phyloP scores from a whole-genome alignment of 2,329 filamentous ascomycete species.

The Cordyceps fumosorosea region DNA sequence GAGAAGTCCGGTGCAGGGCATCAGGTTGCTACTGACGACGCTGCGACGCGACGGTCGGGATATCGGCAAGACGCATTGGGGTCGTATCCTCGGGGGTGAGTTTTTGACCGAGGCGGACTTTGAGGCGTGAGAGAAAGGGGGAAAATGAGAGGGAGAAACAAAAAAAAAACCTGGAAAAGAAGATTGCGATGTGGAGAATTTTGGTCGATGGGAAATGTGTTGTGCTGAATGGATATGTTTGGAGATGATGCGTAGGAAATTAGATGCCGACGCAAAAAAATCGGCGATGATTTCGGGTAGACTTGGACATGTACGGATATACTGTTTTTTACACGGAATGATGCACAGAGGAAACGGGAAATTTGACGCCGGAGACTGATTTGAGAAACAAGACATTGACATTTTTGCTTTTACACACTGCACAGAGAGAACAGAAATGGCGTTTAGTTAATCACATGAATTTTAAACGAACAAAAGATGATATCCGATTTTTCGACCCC shows the following conservation, averaged over 20 bases:
- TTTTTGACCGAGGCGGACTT: constrained; percentile 20
- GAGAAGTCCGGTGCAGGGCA: constrained; percentile 30
- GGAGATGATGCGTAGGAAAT: too few species aligned
- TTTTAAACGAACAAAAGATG: not conserved
- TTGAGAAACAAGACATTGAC: not conserved
- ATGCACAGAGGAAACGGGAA: not conserved
- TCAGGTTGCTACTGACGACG: constrained; percentile 29
- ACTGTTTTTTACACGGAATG: not conserved
- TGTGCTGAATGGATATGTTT: too few species aligned
- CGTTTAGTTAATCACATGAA: not conserved
- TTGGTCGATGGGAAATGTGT: not conserved
- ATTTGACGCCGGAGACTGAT: not conserved
- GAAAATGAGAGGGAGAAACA: too few species aligned
- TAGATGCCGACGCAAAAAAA: too few species aligned
- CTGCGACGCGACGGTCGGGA: constrained; percentile 30
- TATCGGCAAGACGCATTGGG: constrained; percentile 37
- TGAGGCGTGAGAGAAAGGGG: constrained; percentile 6
- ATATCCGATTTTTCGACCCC: not conserved
- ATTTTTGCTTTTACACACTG: not conserved
- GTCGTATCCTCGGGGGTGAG: constrained; percentile 29
- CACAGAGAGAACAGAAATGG: not conserved
- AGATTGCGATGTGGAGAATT: not conserved
- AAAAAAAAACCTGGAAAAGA: not conserved
- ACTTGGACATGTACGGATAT: too few species aligned
- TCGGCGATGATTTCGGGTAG: too few species aligned